phyloP scores from a whole-genome alignment of 2,329 filamentous ascomycete species.

The Davidsoniella eucalypti region DNA sequence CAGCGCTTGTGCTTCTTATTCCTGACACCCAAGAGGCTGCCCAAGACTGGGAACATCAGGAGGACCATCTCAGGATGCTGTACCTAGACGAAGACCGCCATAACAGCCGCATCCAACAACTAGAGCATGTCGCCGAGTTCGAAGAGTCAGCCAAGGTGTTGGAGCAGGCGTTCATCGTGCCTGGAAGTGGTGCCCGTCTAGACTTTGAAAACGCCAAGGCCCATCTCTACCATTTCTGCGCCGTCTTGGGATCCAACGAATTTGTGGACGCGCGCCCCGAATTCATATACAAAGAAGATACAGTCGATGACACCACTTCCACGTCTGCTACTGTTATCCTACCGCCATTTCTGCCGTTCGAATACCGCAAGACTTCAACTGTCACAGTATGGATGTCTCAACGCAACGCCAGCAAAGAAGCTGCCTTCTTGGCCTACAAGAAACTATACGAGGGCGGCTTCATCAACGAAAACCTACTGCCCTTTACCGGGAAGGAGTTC shows the following conservation, averaged over 20 bases:
- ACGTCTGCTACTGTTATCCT: slow-evolving; percentile 49
- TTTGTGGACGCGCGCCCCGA: slow-evolving; percentile 52
- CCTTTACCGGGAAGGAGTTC: slow-evolving; percentile 31
- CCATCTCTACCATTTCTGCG: slow-evolving; percentile 76
- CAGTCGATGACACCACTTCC: not conserved
- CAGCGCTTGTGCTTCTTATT: slow-evolving; percentile 32
- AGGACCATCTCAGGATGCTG: slow-evolving; percentile 52
- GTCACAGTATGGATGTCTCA: slow-evolving; percentile 49
- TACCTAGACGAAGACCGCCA: slow-evolving; percentile 50
- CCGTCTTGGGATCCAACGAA: slow-evolving; percentile 35
- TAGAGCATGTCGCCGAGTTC: slow-evolving; percentile 27
- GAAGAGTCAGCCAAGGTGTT: slow-evolving; percentile 15
- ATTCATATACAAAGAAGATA: slow-evolving; percentile 38
- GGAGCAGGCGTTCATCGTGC: slow-evolving; percentile 21
- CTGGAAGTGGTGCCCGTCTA: slow-evolving; percentile 42
- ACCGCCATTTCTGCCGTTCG: slow-evolving; percentile 50
- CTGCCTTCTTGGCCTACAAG: slow-evolving; percentile 64
- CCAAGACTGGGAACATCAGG: slow-evolving; percentile 41
- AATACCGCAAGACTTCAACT: slow-evolving; percentile 38
- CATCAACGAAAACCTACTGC: slow-evolving; percentile 64
- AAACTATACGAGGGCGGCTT: slow-evolving; percentile 53
- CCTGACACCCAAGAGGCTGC: not conserved
- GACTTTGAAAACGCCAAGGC: slow-evolving; percentile 55
- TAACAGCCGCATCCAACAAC: slow-evolving; percentile 25
- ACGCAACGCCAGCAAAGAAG: slow-evolving; percentile 59